Conservation (phyloP, 2,329 filamentous ascomycete species). For the Cyphellophora europaea region DNA sequence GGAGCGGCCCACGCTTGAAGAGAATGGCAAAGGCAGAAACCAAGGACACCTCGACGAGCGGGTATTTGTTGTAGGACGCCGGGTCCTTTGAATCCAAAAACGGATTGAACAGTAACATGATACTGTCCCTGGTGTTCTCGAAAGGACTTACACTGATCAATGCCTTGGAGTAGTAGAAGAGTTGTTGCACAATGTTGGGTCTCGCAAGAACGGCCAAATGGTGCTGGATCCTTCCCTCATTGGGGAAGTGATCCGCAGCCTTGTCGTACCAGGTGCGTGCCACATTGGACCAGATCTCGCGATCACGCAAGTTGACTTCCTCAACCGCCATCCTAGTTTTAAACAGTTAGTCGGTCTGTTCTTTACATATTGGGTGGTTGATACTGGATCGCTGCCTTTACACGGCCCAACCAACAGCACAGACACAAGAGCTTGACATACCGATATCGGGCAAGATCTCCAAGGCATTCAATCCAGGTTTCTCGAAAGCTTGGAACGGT, state of each 20-base stretch:
- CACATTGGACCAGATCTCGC: constrained; percentile 74
- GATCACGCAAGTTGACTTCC: constrained; percentile 63
- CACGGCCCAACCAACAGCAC: no score
- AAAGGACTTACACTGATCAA: constrained; percentile 48
- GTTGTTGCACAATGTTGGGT: constrained; percentile 44
- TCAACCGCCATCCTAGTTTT: constrained; percentile 96
- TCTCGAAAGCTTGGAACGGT: constrained; percentile 74
- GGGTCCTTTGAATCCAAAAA: constrained; percentile 33
- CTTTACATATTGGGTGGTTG: no score
- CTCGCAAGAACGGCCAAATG: constrained; percentile 64
- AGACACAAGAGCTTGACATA: no score
- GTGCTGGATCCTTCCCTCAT: constrained; percentile 73
- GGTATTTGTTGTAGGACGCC: constrained; percentile 19
- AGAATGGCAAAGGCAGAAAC: constrained; percentile 45
- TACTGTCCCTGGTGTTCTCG: constrained; percentile 45
- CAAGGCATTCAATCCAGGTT: constrained; percentile 89
- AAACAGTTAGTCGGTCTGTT: background rate
- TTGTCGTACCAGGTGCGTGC: constrained; percentile 76
- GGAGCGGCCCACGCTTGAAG: constrained; percentile 27
- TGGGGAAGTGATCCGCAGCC: constrained; percentile 66
- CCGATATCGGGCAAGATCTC: constrained; percentile 72
- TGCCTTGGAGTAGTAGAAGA: constrained; percentile 50
- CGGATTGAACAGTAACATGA: constrained; percentile 46
- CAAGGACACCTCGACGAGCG: constrained; percentile 37
- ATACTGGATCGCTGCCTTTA: no score